Percentiles rank a stretch among this genome's conserved stretches.
Evolutionary conservation across 306 rosid genomes (phyloP).

Genomic region (Trichosanthes cucumerina): DNA sequence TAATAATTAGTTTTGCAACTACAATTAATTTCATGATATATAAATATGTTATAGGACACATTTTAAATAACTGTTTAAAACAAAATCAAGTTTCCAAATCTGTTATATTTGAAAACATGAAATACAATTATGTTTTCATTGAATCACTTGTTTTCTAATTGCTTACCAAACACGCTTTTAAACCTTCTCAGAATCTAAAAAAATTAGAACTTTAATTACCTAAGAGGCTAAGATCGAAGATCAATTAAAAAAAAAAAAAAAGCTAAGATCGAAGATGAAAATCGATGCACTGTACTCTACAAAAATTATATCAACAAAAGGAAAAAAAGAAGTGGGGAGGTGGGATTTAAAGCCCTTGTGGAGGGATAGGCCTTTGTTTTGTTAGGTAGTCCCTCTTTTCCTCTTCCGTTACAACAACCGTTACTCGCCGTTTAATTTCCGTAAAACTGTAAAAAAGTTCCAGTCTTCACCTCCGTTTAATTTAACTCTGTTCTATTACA

Average conservation of each 20-base stretch:
- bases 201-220: background rate
- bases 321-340: background rate
- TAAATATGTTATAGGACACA: no score
- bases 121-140: no score
- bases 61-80: no score
- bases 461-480: background rate
- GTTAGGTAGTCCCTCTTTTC: slow-evolving; percentile 1
- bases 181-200: background rate
- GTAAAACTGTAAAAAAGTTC: background rate
- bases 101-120: no score
- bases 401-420: background rate
- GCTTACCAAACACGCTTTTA: no score
- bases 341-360: background rate
- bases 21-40: no score
- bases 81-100: no score
- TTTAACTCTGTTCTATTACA: slow-evolving; percentile 35
- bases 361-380: background rate
- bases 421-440: background rate
- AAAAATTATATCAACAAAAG: slow-evolving; percentile 6
- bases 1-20: no score
- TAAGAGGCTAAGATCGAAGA: background rate
- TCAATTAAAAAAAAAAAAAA: no score
- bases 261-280: background rate
- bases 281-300: background rate
- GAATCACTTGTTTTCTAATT: no score